A percentile compares a stretch with the other conserved stretches of the same genome.
phyloP scores from a whole-genome alignment of 2,329 filamentous ascomycete species.

The Alternaria triticimaculans region DNA sequence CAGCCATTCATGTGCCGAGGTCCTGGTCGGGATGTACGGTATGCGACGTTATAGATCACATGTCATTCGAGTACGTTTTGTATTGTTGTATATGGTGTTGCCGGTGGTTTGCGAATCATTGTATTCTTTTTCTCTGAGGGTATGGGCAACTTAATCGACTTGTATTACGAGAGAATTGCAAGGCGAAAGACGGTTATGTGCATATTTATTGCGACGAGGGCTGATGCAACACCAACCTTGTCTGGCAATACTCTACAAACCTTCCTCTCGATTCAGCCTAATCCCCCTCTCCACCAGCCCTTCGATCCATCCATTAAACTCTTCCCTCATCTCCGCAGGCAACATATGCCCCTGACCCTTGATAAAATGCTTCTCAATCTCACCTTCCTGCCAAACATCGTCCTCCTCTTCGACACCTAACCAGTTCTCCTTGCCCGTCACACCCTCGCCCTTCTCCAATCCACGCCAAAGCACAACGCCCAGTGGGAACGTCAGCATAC shows the following conservation, averaged over 20 bases:
- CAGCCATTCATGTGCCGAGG: constrained; percentile 3
- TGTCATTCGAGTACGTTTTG: background rate
- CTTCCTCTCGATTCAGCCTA: constrained; percentile 49
- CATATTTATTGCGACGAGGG: background rate
- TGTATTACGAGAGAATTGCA: accelerated
- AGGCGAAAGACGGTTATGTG: background rate
- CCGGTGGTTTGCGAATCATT: too few species aligned
- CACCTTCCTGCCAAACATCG: constrained; percentile 50
- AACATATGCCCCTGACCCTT: constrained; percentile 79
- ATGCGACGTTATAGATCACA: background rate
- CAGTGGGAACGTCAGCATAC: constrained; percentile 78
- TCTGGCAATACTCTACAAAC: background rate
- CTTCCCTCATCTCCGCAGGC: constrained; percentile 71
- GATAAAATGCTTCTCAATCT: constrained; percentile 64
- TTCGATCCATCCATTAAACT: constrained; percentile 71
- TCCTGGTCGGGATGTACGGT: background rate
- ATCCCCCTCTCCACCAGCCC: constrained; percentile 62
- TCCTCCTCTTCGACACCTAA: constrained; percentile 41
- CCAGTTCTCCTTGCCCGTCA: constrained; percentile 43
- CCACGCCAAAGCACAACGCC: constrained; percentile 71
- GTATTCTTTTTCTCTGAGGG: too few species aligned
- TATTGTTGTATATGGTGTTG: background rate
- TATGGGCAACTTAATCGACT: background rate
- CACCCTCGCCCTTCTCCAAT: constrained; percentile 62
- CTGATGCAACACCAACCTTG: background rate